Evolutionary conservation across 139 green algal species (phyloP).

Genomic region (Picochlorum costavermella): DNA sequence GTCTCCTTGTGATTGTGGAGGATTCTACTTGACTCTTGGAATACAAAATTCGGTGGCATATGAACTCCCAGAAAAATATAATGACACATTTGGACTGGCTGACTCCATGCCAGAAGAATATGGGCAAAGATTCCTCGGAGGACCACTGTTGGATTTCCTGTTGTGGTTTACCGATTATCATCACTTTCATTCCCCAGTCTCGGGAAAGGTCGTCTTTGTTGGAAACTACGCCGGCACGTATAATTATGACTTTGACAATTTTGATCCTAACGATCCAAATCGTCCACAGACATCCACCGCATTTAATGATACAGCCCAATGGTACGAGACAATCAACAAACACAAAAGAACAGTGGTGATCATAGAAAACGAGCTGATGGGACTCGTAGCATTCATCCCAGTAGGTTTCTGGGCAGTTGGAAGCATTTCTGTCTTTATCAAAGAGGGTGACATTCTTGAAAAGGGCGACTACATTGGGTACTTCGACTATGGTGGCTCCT

Average conservation of each 20-base stretch:
- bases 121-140: background rate
- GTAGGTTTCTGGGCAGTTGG: constrained; percentile 2
- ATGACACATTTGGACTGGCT: constrained; percentile 1
- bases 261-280: constrained; percentile 4
- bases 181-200: constrained; percentile 3
- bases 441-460: constrained; percentile 1
- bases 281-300: constrained; percentile 1
- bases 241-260: constrained; percentile 2
- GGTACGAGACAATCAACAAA: constrained; percentile 1
- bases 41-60: constrained; percentile 3
- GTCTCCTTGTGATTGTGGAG: constrained; percentile 5
- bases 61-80: background rate
- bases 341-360: background rate
- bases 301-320: background rate
- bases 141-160: background rate
- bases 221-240: background rate
- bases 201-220: constrained; percentile 4
- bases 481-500: background rate
- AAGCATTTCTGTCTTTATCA: background rate
- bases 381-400: background rate
- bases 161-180: constrained; percentile 3
- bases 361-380: background rate
- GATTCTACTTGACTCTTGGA: constrained; percentile 6
- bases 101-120: constrained; percentile 3
- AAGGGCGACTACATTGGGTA: background rate